phyloP scores from a whole-genome alignment of 768 basidiomycete genomes.

The Royoungia palumana region DNA sequence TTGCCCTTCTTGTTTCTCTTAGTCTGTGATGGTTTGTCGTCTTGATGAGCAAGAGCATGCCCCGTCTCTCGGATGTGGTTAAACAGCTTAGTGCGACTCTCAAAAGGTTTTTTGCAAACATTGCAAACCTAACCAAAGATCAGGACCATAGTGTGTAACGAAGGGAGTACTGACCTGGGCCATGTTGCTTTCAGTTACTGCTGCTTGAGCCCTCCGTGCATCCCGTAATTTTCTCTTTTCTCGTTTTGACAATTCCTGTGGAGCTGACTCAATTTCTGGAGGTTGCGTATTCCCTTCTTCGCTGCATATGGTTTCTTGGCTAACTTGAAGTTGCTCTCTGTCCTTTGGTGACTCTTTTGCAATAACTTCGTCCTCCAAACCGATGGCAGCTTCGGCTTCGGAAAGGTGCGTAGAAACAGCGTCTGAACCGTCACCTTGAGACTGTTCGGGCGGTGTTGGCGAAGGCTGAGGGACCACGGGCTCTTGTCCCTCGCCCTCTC shows the following conservation, averaged over 20 bases:
- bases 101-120: conserved; percentile 59
- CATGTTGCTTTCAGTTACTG: not conserved
- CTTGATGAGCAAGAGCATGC: conserved; percentile 55
- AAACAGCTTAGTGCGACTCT: conserved; percentile 73
- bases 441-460: conserved; percentile 9
- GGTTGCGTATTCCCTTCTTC: not conserved
- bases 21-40: conserved; percentile 24
- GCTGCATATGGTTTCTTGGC: not conserved
- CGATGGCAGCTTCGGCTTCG: not conserved
- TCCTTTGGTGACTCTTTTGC: conserved; percentile 9
- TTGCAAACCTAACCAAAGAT: conserved; percentile 50
- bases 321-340: conserved; percentile 1
- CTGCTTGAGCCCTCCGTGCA: conserved; percentile 52
- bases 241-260: conserved; percentile 58
- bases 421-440: conserved; percentile 2
- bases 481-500: conserved; percentile 15
- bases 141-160: conserved; percentile 6
- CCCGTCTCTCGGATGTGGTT: conserved; percentile 66
- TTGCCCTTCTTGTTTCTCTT: conserved; percentile 36
- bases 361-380: conserved; percentile 5
- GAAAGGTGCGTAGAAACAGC: not conserved
- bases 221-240: conserved; percentile 80
- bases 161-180: conserved; percentile 9
- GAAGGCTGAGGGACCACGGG: conserved; percentile 13
- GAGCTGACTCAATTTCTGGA: conserved; percentile 1